Percentiles rank a stretch among this genome's conserved stretches.
Evolutionary conservation across 1,284 basidiomycete species (phyloP).

Genomic region (Cryptococcus neoformans): DNA sequence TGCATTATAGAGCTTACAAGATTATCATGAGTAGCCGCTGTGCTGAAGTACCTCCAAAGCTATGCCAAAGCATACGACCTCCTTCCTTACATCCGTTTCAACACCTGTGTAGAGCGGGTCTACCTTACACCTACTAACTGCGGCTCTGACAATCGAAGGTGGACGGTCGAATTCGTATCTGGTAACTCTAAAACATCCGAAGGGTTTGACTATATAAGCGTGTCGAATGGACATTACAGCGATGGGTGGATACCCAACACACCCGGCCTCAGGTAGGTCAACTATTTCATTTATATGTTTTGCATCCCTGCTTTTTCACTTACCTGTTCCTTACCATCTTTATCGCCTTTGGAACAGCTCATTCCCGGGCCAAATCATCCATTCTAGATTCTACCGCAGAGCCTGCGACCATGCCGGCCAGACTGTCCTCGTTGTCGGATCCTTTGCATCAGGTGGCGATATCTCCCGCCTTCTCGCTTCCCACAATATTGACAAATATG

Average conservation of each 20-base stretch:
- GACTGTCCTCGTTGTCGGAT: constrained; percentile 55
- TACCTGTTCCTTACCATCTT: too few relatives aligned
- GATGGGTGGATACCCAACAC: constrained; percentile 52
- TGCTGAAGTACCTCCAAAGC: constrained; percentile 46
- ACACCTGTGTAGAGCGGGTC: constrained; percentile 43
- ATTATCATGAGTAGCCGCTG: constrained; percentile 10
- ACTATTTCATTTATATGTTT: neutral
- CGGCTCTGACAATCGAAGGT: constrained; percentile 10
- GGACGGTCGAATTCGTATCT: constrained; percentile 25
- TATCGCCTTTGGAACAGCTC: constrained; percentile 8
- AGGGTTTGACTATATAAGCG: constrained; percentile 39
- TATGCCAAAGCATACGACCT: constrained; percentile 37
- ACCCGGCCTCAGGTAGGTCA: constrained; percentile 42
- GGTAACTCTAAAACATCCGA: constrained; percentile 8
- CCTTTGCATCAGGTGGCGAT: constrained; percentile 54
- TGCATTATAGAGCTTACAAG: neutral
- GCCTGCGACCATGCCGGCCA: constrained; percentile 39
- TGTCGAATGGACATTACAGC: constrained; percentile 54
- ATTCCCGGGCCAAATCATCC: constrained; percentile 49
- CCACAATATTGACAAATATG: constrained; percentile 28
- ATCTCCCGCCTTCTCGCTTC: constrained; percentile 53
- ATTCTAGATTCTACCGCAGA: constrained; percentile 52
- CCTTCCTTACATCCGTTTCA: constrained; percentile 38
- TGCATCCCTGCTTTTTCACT: too few relatives aligned
- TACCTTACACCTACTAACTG: constrained; percentile 5